These are phyloP conservation scores for Calvatia gigantea DNA, from an alignment of 768 basidiomycete species.

Conservation along the genomic window DNA sequence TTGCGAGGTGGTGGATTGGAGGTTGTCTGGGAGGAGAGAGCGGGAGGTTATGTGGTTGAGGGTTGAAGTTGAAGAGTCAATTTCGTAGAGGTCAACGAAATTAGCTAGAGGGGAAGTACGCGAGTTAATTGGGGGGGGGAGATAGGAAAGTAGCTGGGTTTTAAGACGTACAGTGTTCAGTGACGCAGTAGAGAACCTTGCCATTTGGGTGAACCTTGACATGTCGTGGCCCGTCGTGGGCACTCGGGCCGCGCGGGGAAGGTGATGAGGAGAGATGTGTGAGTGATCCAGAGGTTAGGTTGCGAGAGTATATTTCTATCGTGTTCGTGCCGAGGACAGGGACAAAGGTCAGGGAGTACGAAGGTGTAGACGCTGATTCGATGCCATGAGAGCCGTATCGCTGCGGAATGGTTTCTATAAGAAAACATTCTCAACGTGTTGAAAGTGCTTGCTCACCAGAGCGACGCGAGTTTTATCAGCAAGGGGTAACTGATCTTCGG, in stretches of 20 bases:
- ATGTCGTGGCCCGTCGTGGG: constrained; percentile 48
- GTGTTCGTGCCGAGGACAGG: constrained; percentile 46
- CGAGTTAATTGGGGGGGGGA: not conserved
- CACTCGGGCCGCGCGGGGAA: constrained; percentile 33
- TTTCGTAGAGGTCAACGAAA: constrained; percentile 40
- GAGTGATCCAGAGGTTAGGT: constrained; percentile 28
- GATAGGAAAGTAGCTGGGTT: not conserved
- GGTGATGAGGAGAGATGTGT: constrained; percentile 32
- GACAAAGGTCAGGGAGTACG: constrained; percentile 36
- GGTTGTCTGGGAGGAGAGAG: constrained; percentile 27
- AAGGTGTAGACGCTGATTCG: constrained; percentile 36
- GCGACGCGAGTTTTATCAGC: constrained; percentile 51
- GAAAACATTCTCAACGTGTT: not conserved
- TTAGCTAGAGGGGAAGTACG: constrained; percentile 36
- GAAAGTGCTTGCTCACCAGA: constrained; percentile 29
- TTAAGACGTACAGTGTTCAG: constrained; percentile 43
- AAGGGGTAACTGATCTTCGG: constrained; percentile 33
- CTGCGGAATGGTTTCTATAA: constrained; percentile 21
- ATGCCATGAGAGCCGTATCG: constrained; percentile 50
- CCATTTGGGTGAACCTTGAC: constrained; percentile 52
- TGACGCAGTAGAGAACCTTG: constrained; percentile 45
- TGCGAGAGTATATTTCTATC: constrained; percentile 43
- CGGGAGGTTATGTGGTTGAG: constrained; percentile 29
- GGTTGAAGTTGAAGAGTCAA: constrained; percentile 22
- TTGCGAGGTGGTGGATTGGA: constrained; percentile 6